Conservation (phyloP, 495 filamentous ascomycete genomes). For the Parachaetomium inaequale region DNA sequence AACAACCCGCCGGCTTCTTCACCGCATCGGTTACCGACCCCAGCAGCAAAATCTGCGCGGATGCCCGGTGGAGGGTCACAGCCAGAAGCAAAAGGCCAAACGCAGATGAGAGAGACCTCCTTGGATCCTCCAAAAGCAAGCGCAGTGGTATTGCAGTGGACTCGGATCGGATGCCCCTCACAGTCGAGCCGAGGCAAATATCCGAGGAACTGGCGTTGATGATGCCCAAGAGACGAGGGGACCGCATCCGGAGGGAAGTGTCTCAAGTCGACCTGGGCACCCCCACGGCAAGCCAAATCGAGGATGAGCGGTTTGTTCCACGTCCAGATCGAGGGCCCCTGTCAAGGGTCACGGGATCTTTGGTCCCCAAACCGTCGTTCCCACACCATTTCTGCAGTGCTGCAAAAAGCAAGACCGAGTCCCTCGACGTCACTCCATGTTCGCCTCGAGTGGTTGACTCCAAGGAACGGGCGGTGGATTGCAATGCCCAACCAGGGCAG, state of each 20-base stretch:
- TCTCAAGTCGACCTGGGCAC: slow-evolving; percentile 1
- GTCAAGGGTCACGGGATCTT: background rate
- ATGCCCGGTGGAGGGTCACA: background rate
- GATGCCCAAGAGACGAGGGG: background rate
- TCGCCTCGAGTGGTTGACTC: background rate
- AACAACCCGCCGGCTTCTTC: background rate
- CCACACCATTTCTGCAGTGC: background rate
- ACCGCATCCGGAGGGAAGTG: background rate
- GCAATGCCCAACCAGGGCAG: slow-evolving; percentile 2
- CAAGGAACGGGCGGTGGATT: background rate
- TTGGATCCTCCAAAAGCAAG: background rate
- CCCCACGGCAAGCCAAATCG: slow-evolving; percentile 4
- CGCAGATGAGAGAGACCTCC: background rate
- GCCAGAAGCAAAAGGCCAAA: background rate
- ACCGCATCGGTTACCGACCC: background rate
- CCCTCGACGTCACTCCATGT: no score
- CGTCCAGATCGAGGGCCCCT: background rate
- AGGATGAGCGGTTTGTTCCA: background rate
- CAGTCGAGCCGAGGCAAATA: no score
- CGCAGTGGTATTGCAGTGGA: no score
- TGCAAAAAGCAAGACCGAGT: background rate
- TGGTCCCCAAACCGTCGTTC: background rate
- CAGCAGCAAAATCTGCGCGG: background rate
- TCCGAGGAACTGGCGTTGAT: background rate
- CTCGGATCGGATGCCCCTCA: no score